A percentile compares a stretch with the other conserved stretches of the same genome.
Evolutionary conservation across 805 yeast genomes (phyloP).

Genomic region (Suhomyces sp.): DNA sequence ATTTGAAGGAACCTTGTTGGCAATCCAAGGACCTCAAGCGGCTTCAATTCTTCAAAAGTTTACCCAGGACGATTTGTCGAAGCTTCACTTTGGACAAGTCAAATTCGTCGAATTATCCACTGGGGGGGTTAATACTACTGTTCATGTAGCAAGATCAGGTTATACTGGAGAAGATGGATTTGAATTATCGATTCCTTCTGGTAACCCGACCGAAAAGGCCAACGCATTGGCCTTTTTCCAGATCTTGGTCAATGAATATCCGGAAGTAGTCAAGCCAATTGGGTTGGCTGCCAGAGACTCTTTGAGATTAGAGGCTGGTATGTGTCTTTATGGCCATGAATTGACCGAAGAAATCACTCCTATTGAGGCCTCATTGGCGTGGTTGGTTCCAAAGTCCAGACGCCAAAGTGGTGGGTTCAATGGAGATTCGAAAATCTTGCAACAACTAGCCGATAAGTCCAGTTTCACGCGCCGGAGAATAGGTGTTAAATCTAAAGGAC

Average conservation of each 20-base stretch:
- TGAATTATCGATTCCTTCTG: constrained; percentile 73
- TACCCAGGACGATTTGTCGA: constrained; percentile 55
- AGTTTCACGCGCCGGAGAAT: constrained; percentile 58
- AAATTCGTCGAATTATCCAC: constrained; percentile 39
- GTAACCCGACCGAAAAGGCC: constrained; percentile 34
- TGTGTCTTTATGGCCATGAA: constrained; percentile 97
- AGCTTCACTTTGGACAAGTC: constrained; percentile 73
- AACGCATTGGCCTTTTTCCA: constrained; percentile 60
- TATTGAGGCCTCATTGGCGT: constrained; percentile 80
- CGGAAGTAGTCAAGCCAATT: constrained; percentile 69
- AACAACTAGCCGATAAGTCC: constrained; percentile 66
- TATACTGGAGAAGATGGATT: constrained; percentile 99
- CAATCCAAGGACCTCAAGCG: constrained; percentile 91
- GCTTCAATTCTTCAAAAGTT: constrained; percentile 61
- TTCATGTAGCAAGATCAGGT: constrained; percentile 91
- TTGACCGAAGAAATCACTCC: constrained; percentile 78
- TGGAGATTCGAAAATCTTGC: constrained; percentile 68
- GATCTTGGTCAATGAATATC: constrained; percentile 48
- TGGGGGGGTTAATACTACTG: constrained; percentile 39
- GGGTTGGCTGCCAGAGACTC: constrained; percentile 99
- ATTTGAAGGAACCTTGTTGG: constrained; percentile 74
- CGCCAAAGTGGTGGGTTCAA: constrained; percentile 62
- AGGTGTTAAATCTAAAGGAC: constrained; percentile 76
- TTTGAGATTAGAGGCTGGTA: constrained; percentile 92
- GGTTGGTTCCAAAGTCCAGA: constrained; percentile 85